Evolutionary conservation across 352 stramenopile species (phyloP), one percentile per base, ranked within the genome.

Genomic region (Globisporangium nodosum): DNA sequence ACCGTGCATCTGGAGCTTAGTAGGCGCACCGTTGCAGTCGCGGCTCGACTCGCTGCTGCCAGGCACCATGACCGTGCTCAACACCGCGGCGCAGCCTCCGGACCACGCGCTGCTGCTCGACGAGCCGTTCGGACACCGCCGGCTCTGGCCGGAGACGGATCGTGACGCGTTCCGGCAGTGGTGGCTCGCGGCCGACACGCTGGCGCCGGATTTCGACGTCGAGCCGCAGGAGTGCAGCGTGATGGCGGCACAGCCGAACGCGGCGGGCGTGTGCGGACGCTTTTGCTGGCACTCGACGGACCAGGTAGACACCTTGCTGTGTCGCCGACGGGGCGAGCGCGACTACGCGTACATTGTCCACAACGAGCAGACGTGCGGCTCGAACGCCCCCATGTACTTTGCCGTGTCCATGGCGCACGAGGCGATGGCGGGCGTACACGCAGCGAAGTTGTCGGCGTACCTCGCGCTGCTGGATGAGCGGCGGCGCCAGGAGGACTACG

Each of bases 261-360:
- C 67, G 6, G 65, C 77, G 9, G 74, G 81, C 4, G 66, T 90
- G 3, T 76, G 75, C 21, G 78, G 81, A 12, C 78, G 83, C 15
- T 87, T 83, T 46, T 81, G 68, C 45, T 93, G 83, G 83, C 81
- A 93, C 50, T 66, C 73, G 0, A 63, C 77, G 3, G 73, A 81
- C 16, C 51, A 61, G 0, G 55, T 73, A 1, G 56, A 62, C 31
- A 49, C 58, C 0, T 54, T 71, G 5, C 57, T 93, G 27, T 76
- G 70, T 60, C 75, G 77, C 1, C 53, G 49, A 40, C 73, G 83
- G 0, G 49, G 71, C 11, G 81, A 85, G 52, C 80, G 80, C 16
- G 81, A 90, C 61, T 69, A 76, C 46, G 21, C 79, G 2, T 78
- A 87, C 54, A 65, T 88, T 8, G 67, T 82, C 27, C 58, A 75